Evolutionary conservation across 2,329 filamentous ascomycete species (phyloP).

Genomic region (Fusarium nygamai): DNA sequence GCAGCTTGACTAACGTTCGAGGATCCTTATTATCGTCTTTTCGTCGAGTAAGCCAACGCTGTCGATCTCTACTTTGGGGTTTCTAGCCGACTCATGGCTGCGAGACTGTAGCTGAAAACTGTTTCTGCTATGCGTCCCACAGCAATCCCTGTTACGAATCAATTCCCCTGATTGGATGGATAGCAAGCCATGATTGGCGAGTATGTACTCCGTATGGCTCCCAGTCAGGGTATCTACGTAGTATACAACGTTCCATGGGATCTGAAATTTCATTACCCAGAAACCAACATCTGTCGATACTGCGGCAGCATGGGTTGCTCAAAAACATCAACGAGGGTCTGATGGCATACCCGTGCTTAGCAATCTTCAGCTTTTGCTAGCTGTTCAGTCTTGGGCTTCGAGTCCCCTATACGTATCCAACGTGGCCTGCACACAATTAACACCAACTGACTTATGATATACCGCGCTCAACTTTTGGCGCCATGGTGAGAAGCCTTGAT

Average conservation of each 20-base stretch:
- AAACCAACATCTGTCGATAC: background rate
- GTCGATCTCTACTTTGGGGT: conserved; percentile 12
- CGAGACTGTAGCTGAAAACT: background rate
- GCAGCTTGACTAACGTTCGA: conserved; percentile 5
- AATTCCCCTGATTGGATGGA: background rate
- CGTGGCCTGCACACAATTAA: background rate
- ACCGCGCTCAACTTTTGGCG: background rate
- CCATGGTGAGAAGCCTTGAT: background rate
- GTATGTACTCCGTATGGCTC: background rate
- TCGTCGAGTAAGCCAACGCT: conserved; percentile 5
- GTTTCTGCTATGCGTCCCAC: conserved; percentile 4
- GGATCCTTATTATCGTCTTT: conserved; percentile 14
- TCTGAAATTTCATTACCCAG: background rate
- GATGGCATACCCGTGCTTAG: background rate
- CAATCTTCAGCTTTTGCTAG: background rate
- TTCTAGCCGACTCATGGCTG: conserved; percentile 12
- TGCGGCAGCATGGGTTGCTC: background rate
- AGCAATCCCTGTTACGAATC: background rate
- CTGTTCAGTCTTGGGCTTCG: background rate
- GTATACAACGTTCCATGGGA: background rate
- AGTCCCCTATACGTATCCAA: background rate
- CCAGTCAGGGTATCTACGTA: background rate
- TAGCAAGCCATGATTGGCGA: background rate
- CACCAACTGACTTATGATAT: background rate
- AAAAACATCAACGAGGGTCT: background rate